Evolutionary conservation across 345 rosid genomes (phyloP).

Genomic region (Cardamine occulta): DNA sequence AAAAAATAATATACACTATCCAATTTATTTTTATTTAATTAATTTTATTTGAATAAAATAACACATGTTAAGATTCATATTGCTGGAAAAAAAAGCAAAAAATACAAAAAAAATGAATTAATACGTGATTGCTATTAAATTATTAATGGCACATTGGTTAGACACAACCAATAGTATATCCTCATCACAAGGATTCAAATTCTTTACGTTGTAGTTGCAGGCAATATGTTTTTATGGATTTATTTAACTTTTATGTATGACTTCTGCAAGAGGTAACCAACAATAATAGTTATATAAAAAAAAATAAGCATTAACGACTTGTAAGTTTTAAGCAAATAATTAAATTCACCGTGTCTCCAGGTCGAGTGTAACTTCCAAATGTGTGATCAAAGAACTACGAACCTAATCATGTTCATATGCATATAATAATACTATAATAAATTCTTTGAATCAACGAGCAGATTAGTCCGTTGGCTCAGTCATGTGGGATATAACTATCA

Average conservation of each 20-base stretch:
- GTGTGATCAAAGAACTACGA: conserved; percentile 20
- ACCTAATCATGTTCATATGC: conserved; percentile 23
- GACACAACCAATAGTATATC: conserved; percentile 31
- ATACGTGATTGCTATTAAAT: conserved; percentile 13
- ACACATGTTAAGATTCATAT: too few species aligned
- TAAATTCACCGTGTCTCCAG: conserved; percentile 38
- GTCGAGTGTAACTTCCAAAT: conserved; percentile 22
- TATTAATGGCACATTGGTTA: conserved; percentile 12
- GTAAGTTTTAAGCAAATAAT: conserved; percentile 23
- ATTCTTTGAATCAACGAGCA: conserved; percentile 1
- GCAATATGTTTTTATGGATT: conserved; percentile 29
- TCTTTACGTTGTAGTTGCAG: conserved; percentile 23
- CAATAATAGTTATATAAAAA: background rate
- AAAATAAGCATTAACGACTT: conserved; percentile 10
- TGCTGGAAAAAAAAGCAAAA: background rate
- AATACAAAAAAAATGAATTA: background rate
- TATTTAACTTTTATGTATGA: conserved; percentile 11
- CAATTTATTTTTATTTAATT: too few species aligned
- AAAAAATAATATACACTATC: too few species aligned
- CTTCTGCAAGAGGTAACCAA: conserved; percentile 14
- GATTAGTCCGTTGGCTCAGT: conserved; percentile 12
- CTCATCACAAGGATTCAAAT: conserved; percentile 29
- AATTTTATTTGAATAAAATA: too few species aligned
- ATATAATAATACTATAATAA: background rate
- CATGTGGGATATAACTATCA: background rate